Evolutionary conservation across 2,329 filamentous ascomycete genomes (phyloP).

Genomic region (Apiospora rasikravindrae): DNA sequence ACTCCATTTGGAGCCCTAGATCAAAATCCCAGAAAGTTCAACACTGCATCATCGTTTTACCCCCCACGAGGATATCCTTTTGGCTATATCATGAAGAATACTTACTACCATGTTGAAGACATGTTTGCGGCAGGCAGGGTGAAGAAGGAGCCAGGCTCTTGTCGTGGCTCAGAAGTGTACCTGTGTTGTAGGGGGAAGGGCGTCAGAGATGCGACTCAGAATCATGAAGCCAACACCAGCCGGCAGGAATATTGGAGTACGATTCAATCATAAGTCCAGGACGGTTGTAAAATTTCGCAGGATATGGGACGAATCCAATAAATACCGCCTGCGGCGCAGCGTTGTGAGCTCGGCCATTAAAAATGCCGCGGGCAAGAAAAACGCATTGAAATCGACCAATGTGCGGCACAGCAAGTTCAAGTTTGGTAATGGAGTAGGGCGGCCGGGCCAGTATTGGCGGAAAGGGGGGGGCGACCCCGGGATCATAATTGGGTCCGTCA

Average conservation of each 20-base stretch:
- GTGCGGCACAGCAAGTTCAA: slow-evolving; percentile 5
- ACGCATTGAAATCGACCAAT: background rate
- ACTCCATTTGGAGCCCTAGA: background rate
- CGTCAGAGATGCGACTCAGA: too few relatives aligned
- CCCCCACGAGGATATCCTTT: too few relatives aligned
- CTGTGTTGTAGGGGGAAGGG: too few relatives aligned
- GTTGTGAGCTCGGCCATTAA: background rate
- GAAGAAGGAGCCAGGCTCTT: too few relatives aligned
- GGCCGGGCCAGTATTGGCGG: background rate
- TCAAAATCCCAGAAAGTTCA: background rate
- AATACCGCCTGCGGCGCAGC: background rate
- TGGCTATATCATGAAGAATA: too few relatives aligned
- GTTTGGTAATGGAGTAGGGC: background rate
- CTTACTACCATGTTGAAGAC: too few relatives aligned
- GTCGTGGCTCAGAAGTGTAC: too few relatives aligned
- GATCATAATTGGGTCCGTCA: background rate
- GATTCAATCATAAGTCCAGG: too few relatives aligned
- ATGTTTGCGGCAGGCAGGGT: too few relatives aligned
- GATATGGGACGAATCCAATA: background rate
- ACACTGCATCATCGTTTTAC: too few relatives aligned
- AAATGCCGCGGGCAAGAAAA: background rate
- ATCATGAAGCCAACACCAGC: too few relatives aligned
- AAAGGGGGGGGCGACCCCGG: background rate
- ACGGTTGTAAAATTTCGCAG: background rate
- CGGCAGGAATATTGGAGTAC: too few relatives aligned